A percentile compares a stretch with the other conserved stretches of the same genome.
Evolutionary conservation across 331 rosid genomes (phyloP).

Genomic region (Spiraea crenata): DNA sequence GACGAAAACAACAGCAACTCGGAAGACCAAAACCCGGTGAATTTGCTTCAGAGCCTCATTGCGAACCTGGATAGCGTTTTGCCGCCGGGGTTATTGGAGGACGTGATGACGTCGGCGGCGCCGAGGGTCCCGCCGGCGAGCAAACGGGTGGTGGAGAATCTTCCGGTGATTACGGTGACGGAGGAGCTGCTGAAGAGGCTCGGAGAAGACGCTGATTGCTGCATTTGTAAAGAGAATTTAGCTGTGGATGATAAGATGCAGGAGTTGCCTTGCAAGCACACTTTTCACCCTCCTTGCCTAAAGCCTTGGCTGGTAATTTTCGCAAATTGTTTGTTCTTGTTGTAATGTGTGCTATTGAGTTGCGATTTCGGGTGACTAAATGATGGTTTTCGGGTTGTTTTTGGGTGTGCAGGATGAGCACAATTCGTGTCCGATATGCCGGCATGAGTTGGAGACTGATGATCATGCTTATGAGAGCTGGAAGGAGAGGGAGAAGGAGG

Average conservation of each 20-base stretch:
- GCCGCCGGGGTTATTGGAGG: slow-evolving; percentile 69
- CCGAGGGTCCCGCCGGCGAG: slow-evolving; percentile 91
- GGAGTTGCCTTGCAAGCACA: slow-evolving; percentile 97
- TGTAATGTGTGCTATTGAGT: background rate
- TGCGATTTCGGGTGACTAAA: background rate
- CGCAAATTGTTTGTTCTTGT: background rate
- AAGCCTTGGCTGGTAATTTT: slow-evolving; percentile 92
- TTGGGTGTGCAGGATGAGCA: slow-evolving; percentile 64
- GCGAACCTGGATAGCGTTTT: slow-evolving; percentile 62
- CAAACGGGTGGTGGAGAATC: slow-evolving; percentile 84
- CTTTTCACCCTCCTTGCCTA: slow-evolving; percentile 88
- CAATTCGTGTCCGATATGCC: slow-evolving; percentile 90
- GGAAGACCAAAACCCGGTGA: slow-evolving; percentile 48
- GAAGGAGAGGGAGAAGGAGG: slow-evolving; percentile 96
- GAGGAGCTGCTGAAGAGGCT: slow-evolving; percentile 60
- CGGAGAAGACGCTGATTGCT: slow-evolving; percentile 75
- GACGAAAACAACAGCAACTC: slow-evolving; percentile 25
- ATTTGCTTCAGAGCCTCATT: slow-evolving; percentile 62
- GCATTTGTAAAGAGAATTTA: slow-evolving; percentile 85
- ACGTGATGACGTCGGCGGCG: slow-evolving; percentile 42
- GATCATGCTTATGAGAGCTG: slow-evolving; percentile 90
- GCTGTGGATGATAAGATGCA: slow-evolving; percentile 76
- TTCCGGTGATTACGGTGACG: slow-evolving; percentile 69
- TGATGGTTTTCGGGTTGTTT: background rate
- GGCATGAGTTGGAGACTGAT: slow-evolving; percentile 82